Base-by-base conservation (phyloP, 345 rosid genomes). In the Psidium friedrichsthalianum region DNA sequence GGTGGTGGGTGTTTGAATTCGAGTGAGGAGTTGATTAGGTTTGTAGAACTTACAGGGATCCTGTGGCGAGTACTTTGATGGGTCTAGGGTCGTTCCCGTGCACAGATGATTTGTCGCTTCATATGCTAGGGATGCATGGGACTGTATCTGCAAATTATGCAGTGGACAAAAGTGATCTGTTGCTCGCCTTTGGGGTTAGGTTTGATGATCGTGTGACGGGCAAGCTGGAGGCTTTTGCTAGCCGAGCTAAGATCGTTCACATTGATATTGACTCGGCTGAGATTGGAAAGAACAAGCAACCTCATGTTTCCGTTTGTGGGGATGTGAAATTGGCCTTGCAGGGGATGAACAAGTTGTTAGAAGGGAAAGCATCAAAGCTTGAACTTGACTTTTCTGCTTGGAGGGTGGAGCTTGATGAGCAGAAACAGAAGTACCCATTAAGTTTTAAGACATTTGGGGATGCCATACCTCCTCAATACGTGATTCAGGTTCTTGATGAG, bases 1-100 rank as follows among this genome's bases (percentile, higher is more conserved):
- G 99, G 99, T 83, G 99, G 99, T 83, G 99, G 99, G 49, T 96
- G 99, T 88, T 92, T 95, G 94, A 96, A 96, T 91, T 95, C 98
- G 1, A 94, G 99, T 49, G 91, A 94, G 61, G 99, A 97, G 85
- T 84, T 96, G 93, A 90, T 88, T 86, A 93, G 90, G 87, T 97
- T 97, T 86, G 99, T 96, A 9, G 94, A 94, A 82, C 91, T 97
- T 32, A 95, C 99, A 0, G 96, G 99, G 21, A 94, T 96, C 74
- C 98, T 1, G 99, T 97, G 22, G 97, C 99, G 2, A 96, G 98
- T 92, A 97, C 99, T 81, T 91, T 97, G 91, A 97, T 97, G 99
- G 99, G 99, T 55, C 93, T 96, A 29, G 99, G 99, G 0, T 84
- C 97, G 2, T 96, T 87, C 83, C 97, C 98, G 1, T 86, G 90